These are phyloP conservation scores for Rugonectria rugulosa DNA, from an alignment of 2,329 filamentous ascomycete species.

Conservation along the genomic window DNA sequence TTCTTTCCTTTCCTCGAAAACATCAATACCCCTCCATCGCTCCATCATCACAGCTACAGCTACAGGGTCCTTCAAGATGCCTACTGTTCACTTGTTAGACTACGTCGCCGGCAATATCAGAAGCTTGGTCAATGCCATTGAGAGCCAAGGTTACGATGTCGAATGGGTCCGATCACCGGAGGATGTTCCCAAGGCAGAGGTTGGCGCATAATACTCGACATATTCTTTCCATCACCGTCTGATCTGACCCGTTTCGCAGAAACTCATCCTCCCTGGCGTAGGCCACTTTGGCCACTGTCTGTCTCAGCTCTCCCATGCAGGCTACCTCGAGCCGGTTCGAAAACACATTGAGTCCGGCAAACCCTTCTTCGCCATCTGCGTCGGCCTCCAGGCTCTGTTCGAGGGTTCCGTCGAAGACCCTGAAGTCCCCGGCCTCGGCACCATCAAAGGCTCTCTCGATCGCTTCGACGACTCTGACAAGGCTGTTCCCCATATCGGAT, in stretches of 20 bases:
- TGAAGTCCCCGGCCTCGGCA: constrained; percentile 73
- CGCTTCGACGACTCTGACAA: constrained; percentile 82
- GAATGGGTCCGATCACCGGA: constrained; percentile 89
- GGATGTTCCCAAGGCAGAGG: constrained; percentile 85
- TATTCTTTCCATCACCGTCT: no score
- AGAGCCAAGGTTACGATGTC: constrained; percentile 91
- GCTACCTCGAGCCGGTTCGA: constrained; percentile 83
- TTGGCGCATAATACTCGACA: constrained; percentile 50
- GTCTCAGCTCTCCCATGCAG: constrained; percentile 79
- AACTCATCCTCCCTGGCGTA: constrained; percentile 93
- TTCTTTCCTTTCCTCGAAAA: constrained; percentile 8
- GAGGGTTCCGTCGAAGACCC: constrained; percentile 83
- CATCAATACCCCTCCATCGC: constrained; percentile 17
- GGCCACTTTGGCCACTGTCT: constrained; percentile 98
- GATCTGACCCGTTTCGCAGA: constrained; percentile 60
- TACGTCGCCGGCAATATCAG: constrained; percentile 97
- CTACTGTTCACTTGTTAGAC: constrained; percentile 79
- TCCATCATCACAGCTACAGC: constrained; percentile 8
- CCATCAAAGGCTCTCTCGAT: constrained; percentile 75
- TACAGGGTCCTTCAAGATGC: constrained; percentile 65
- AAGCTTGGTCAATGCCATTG: constrained; percentile 95
- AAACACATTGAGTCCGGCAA: constrained; percentile 89
- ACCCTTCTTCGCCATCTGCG: constrained; percentile 97
- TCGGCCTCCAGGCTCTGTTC: constrained; percentile 91
- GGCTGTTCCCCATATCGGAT: constrained; percentile 98